These are phyloP conservation scores for Flaveria robusta DNA, from an alignment of 129 eudicot species.

Conservation along the genomic window DNA sequence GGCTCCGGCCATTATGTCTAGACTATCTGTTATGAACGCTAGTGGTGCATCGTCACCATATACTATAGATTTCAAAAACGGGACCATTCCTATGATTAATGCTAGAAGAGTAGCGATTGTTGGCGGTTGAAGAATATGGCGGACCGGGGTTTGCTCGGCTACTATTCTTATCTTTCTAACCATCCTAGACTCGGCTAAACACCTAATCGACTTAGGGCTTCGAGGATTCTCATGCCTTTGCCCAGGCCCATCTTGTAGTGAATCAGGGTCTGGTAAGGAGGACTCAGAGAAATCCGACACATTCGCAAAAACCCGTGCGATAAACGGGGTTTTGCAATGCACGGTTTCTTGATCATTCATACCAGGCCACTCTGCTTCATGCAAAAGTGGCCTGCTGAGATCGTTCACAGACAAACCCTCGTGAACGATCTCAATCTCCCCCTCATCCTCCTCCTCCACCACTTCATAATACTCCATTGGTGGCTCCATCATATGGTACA, in stretches of 20 bases:
- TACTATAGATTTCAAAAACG: constrained; percentile 59
- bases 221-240: constrained; percentile 15
- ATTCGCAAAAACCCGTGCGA: constrained; percentile 59
- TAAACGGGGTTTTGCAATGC: constrained; percentile 78
- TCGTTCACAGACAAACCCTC: constrained; percentile 45
- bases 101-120: constrained; percentile 71
- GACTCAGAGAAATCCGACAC: constrained; percentile 40
- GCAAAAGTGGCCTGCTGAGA: constrained; percentile 69
- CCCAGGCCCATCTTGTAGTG: constrained; percentile 45
- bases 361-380: constrained; percentile 99
- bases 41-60: constrained; percentile 76
- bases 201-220: constrained; percentile 67
- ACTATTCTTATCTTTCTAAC: constrained; percentile 73
- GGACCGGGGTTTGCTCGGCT: constrained; percentile 77
- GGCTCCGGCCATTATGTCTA: constrained; percentile 73
- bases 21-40: constrained; percentile 67
- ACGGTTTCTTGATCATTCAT: constrained; percentile 78
- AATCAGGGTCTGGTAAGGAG: constrained; percentile 52
- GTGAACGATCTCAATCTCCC: constrained; percentile 52
- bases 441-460: constrained; percentile 48
- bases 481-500: constrained; percentile 97
- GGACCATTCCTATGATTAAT: constrained; percentile 70
- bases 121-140: constrained; percentile 75
- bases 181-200: constrained; percentile 79
- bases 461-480: constrained; percentile 76